phyloP scores from a whole-genome alignment of 179 eudicot species.

The Drosera spatulata region DNA sequence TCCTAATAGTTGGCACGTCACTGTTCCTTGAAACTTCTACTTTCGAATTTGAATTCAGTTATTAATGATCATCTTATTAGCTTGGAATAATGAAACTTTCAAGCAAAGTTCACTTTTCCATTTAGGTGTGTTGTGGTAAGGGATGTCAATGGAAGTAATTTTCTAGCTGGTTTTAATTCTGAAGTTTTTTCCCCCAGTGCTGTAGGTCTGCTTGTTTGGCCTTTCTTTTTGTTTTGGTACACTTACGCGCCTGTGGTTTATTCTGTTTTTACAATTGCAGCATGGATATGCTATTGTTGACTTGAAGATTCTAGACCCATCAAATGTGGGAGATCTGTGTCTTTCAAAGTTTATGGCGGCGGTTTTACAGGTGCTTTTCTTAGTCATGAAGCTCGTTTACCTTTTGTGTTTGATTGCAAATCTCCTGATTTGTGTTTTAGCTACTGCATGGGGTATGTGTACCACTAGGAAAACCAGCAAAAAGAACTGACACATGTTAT shows the following conservation, averaged over 20 bases:
- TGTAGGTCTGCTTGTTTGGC: too few relatives aligned
- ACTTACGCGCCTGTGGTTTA: neutral
- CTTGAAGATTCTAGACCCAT: constrained; percentile 37
- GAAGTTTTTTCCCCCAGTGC: too few relatives aligned
- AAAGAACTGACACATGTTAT: neutral
- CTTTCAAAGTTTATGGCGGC: constrained; percentile 59
- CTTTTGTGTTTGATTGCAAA: neutral
- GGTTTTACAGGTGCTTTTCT: constrained; percentile 56
- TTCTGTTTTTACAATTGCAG: constrained; percentile 31
- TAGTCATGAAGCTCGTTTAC: neutral
- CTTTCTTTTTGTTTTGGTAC: neutral
- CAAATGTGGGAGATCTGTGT: constrained; percentile 37
- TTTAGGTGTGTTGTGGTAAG: too few relatives aligned
- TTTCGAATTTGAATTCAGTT: too few relatives aligned
- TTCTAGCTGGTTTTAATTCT: too few relatives aligned
- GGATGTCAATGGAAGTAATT: too few relatives aligned
- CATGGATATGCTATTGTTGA: constrained; percentile 78
- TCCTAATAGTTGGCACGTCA: too few relatives aligned
- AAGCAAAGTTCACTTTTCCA: too few relatives aligned
- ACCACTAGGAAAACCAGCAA: neutral
- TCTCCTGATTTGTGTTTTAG: neutral
- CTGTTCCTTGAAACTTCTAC: too few relatives aligned
- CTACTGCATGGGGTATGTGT: too few relatives aligned
- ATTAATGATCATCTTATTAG: too few relatives aligned
- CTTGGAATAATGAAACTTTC: too few relatives aligned